A percentile compares a stretch with the other conserved stretches of the same genome.
Conservation (phyloP, 2,329 filamentous ascomycete genomes). For the Trichoderma polysporum region DNA sequence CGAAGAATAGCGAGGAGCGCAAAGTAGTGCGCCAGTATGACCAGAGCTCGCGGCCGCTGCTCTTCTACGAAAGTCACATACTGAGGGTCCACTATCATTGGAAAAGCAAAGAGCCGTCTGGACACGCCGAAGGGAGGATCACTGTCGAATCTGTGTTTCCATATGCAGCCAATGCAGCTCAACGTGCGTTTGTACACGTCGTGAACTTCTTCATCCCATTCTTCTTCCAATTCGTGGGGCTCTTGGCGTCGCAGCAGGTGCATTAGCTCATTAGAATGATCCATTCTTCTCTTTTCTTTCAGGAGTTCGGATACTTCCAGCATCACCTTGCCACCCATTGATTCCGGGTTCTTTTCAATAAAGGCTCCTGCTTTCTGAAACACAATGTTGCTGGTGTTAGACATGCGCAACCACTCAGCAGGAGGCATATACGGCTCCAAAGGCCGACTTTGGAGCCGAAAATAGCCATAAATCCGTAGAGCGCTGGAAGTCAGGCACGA, state of each 20-base stretch:
- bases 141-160: conserved; percentile 21
- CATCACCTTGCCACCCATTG: background rate
- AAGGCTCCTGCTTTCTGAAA: conserved; percentile 22
- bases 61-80: conserved; percentile 26
- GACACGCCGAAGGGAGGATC: conserved; percentile 7
- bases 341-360: background rate
- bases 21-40: conserved; percentile 29
- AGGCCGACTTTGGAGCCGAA: conserved; percentile 23
- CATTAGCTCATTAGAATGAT: background rate
- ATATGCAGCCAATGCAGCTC: conserved; percentile 25
- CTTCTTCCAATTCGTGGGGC: background rate
- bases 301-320: background rate
- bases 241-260: background rate
- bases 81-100: conserved; percentile 24
- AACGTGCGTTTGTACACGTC: conserved; percentile 25
- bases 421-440: conserved; percentile 26
- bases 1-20: conserved; percentile 23
- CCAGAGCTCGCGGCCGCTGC: conserved; percentile 26
- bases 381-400: conserved; percentile 23
- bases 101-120: conserved; percentile 25
- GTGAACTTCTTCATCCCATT: conserved; percentile 22
- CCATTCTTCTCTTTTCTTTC: background rate
- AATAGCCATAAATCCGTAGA: conserved; percentile 25
- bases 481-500: conserved; percentile 24
- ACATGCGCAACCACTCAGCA: conserved; percentile 27